Evolutionary conservation across 2,329 filamentous ascomycete genomes (phyloP).

Genomic region (Thielaviopsis populi): DNA sequence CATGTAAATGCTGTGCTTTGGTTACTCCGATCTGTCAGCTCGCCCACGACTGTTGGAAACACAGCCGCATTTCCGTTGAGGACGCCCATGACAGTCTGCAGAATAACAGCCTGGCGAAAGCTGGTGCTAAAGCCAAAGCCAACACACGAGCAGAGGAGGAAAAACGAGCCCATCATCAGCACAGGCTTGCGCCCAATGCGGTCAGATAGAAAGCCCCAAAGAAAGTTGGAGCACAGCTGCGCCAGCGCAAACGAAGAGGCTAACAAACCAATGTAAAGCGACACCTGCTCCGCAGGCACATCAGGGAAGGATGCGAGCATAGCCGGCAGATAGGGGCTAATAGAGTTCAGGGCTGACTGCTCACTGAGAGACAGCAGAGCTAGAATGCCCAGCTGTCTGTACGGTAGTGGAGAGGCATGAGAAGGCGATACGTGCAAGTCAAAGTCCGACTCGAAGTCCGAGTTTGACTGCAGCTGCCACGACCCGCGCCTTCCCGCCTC

Average conservation of each 20-base stretch:
- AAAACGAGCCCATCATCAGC: constrained; percentile 61
- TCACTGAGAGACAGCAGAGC: constrained; percentile 83
- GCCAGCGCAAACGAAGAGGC: constrained; percentile 85
- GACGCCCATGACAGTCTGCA: constrained; percentile 81
- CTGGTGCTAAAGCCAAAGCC: constrained; percentile 75
- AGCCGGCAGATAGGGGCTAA: constrained; percentile 82
- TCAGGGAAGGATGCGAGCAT: constrained; percentile 82
- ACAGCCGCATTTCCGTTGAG: constrained; percentile 92
- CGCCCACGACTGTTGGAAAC: constrained; percentile 83
- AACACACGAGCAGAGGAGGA: constrained; percentile 67
- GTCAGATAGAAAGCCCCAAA: constrained; percentile 43
- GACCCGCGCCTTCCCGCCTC: background rate
- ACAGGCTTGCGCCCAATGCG: constrained; percentile 57
- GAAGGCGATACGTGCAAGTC: constrained; percentile 20
- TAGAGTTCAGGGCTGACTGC: constrained; percentile 93
- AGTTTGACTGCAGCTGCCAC: background rate
- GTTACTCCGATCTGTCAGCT: constrained; percentile 89
- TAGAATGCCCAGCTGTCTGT: constrained; percentile 66
- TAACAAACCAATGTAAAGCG: constrained; percentile 78
- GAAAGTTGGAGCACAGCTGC: constrained; percentile 79
- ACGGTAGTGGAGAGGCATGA: constrained; percentile 51
- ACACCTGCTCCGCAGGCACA: constrained; percentile 54
- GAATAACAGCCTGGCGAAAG: constrained; percentile 69
- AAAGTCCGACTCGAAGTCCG: background rate
- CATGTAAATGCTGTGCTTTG: constrained; percentile 90